Conservation (phyloP, 2,329 filamentous ascomycete genomes). For the Sporothrix pallida region DNA sequence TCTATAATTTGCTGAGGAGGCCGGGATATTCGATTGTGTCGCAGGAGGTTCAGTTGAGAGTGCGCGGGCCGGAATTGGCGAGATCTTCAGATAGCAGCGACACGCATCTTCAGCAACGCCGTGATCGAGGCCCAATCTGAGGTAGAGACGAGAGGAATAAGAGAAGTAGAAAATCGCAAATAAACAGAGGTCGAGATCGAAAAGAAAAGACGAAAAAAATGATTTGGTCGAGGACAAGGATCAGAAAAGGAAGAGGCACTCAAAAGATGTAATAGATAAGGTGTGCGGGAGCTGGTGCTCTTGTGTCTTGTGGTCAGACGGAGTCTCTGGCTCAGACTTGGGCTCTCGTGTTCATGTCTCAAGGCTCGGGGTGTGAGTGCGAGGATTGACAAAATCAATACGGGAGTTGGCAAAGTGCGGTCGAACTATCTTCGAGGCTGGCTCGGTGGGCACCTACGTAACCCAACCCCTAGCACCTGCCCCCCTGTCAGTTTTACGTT, state of each 20-base stretch:
- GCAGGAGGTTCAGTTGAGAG: too few species aligned
- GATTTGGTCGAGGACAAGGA: not conserved
- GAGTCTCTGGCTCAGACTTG: too few species aligned
- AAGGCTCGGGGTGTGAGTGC: conserved; percentile 9
- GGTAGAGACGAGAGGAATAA: not conserved
- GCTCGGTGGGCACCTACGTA: too few species aligned
- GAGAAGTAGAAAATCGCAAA: not conserved
- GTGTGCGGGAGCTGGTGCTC: not conserved
- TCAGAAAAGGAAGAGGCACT: not conserved
- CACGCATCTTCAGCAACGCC: not conserved
- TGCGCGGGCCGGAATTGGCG: not conserved
- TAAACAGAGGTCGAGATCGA: not conserved
- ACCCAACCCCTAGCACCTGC: not conserved
- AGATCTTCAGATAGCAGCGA: not conserved
- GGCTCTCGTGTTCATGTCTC: not conserved
- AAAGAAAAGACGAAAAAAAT: not conserved
- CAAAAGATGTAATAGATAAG: not conserved
- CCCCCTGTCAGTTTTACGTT: not conserved
- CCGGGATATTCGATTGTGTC: not conserved
- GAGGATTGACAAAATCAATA: conserved; percentile 10
- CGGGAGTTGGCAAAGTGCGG: conserved; percentile 7
- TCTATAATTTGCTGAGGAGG: not conserved
- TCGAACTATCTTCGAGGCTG: not conserved
- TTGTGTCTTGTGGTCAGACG: too few species aligned
- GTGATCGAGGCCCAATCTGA: not conserved